Base-by-base conservation (phyloP, 1,284 basidiomycete genomes). In the Melampsora americana region DNA sequence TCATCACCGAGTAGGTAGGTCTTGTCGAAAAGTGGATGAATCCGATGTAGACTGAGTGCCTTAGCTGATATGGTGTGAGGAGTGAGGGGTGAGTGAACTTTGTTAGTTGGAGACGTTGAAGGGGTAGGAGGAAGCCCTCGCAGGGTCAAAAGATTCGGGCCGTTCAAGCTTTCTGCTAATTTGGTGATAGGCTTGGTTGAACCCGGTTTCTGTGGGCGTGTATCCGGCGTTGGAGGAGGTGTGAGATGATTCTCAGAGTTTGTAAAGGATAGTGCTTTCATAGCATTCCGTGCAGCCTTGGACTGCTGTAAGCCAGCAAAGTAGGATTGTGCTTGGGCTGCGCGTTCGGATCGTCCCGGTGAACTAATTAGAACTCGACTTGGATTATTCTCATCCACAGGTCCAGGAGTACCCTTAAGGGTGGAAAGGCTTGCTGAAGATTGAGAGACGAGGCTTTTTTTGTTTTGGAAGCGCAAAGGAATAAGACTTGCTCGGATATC, bases 51-150 rank as follows among this genome's bases (percentile, higher is more conserved):
- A 23, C 50, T 23, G 1, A 66, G 56, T 3, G 65, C 65, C 66
- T 74, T 74, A 11, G 61, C 70, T n/a, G 70, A 72, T 3, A 72
- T 48, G 18, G 70, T 72, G 16, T 30, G 35, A n/a, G 70, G 61
- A 11, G 62, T 32, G 14, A 72, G 62, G 6, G 53, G 53, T 11
- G 70, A 35, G 14, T 18, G 6, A 16, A 23, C 59, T 23, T 70
- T 70, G 56, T 70, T 59, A 39, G 23, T 64, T 5, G 62, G 60
- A 5, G 70, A 65, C 11, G 62, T 39, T 46, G 23, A 64, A 1
- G 70, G 70, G 7, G 60, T 72, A 9, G 62, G 70, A 2, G 70
- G 70, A 28, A 72, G 39, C 1, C 60, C 30, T 14, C 39, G 53
- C 16, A 59, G 56, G 20, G 44, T 69, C n/a, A 59, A 59, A 28